Evolutionary conservation across 441 rosid species (phyloP), one percentile per base, ranked within the genome.

Genomic region (Euphorbia corollata): DNA sequence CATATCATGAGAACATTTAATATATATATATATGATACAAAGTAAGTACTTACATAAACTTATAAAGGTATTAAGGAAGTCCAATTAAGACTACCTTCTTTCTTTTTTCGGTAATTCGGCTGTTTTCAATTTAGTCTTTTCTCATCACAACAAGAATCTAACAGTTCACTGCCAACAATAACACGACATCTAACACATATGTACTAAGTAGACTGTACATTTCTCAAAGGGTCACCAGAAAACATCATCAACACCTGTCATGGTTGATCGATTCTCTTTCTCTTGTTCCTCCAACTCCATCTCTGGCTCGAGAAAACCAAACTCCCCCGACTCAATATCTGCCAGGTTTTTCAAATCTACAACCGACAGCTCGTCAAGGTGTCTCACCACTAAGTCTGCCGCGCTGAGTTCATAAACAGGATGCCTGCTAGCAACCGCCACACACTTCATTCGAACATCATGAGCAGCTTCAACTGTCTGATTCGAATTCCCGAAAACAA

Each of bases 391-490:
- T 80, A 93, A 74, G 75, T 91, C 97, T 34, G 99, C 97, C 34
- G 99, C 99, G 51, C 89, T 82, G 19, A 93, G 97, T 74, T 93
- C 99, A 0, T 89, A 91, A 58, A 89, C 80, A 0, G 92, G 97
- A 74, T 89, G 96, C 77, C 85, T 91, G 79, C 95, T 91, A 55
- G 97, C 96, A 30, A 91, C 93, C 51, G 96, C 97, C 57, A 93
- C 99, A 56, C 97, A 93, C 82, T 91, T 93, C 99, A 93, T 93
- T 81, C 70, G 75, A 48, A 84, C 95, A 63, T 93, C 99, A 43
- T 85, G 97, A n/a, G 96, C 99, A 9, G 99, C 99, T 80, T 93
- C 99, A 16, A 91, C 87, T 0, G 97, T 86, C 78, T 79, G 90
- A 67, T 91, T 93, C 0, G 99, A 89, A 84, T 87, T 93, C 65